Conservation (phyloP, 306 rosid species). For the Vicia villosa region DNA sequence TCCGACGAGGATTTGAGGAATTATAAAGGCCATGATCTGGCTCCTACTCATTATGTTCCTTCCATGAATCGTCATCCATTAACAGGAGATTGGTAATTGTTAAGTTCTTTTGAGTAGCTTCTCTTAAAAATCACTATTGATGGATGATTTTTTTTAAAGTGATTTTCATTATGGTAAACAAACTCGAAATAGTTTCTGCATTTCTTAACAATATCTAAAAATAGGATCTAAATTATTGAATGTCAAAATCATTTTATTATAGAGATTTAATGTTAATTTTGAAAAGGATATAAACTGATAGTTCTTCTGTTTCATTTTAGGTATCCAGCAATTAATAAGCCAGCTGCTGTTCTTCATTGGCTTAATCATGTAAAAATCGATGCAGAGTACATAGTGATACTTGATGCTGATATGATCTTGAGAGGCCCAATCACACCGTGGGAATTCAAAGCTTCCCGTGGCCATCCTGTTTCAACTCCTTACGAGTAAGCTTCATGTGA, state of each 20-base stretch:
- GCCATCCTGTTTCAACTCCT: constrained; percentile 96
- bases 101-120: neutral
- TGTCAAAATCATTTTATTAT: too few species aligned
- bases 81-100: constrained; percentile 91
- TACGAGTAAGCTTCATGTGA: constrained; percentile 69
- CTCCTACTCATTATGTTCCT: constrained; percentile 97
- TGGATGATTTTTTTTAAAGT: neutral
- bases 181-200: neutral
- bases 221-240: neutral
- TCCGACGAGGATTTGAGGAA: constrained; percentile 68
- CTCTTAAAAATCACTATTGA: neutral
- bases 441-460: constrained; percentile 94
- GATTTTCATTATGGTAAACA: neutral
- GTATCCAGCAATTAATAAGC: constrained; percentile 99
- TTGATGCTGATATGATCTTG: constrained; percentile 97
- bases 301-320: constrained; percentile 48
- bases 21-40: constrained; percentile 82
- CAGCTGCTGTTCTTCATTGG: constrained; percentile 99
- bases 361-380: constrained; percentile 80
- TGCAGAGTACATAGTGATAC: constrained; percentile 95
- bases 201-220: neutral
- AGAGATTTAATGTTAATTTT: too few species aligned
- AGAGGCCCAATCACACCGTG: constrained; percentile 97
- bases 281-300: neutral
- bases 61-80: constrained; percentile 95